Evolutionary conservation across 1,284 basidiomycete species (phyloP), one percentile per base, ranked within the genome.

Genomic region (Papiliotrema fonsecae): DNA sequence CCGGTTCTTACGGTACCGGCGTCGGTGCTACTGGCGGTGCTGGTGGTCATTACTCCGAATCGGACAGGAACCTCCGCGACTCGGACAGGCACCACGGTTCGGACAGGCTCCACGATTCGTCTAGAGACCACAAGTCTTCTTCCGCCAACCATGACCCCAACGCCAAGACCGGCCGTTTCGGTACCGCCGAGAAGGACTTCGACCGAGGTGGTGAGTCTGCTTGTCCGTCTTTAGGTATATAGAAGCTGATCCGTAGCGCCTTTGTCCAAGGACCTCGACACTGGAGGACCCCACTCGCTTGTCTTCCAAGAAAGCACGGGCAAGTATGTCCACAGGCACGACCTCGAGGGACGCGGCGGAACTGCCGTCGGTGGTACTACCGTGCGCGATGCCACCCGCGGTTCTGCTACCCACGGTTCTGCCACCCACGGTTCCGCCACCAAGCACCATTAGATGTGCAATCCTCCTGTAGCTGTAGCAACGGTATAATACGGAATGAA

Each of bases 261-360:
- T 22, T 30, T 67, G 30, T 55, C 65, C 32, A 54, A 58, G 34
- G 53, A 58, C n/a, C 53, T 67, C 43, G 65, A 67, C 53, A 55
- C 60, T 40, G 65, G 63, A 22, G 56, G 56, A 26, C 58, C 54
- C 22, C 63, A 67, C 56, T 51, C 53, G 13, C 50, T 67, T 16
- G 63, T 67, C 22, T 64, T 50, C 42, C 39, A 65, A 16, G 59
- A 61, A 34, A 36, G 49, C 7, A 55, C 55, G 34, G 72, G 72
- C 37, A 74, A 75, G 55, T 74, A 72, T 46, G 67, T 54, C 6
- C 55, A 57, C 50, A 26, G 55, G 22, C 51, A 49, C 34, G 55
- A 57, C 31, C 39, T 54, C 18, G 49, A 57, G 21, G 49, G 46
- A 6, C 4, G 13, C 7, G n/a, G n/a, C n/a, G n/a, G n/a, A n/a